Evolutionary conservation across 257 asterid genomes (phyloP).

Genomic region (Agastache rugosa): DNA sequence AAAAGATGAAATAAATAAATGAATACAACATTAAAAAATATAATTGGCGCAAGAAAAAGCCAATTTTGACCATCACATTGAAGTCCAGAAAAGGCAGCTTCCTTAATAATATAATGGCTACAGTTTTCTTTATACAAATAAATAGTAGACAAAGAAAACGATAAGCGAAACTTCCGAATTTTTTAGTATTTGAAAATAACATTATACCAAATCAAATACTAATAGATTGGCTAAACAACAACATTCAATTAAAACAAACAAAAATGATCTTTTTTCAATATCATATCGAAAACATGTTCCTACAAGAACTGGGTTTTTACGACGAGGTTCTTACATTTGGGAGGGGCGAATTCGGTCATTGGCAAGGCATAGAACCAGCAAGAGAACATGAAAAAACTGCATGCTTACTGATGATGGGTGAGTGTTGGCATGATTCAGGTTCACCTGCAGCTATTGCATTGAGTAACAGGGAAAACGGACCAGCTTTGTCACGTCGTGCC

Average conservation of each 20-base stretch:
- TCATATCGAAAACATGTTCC: not conserved
- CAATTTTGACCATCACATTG: slow-evolving; percentile 1
- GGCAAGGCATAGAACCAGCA: not conserved
- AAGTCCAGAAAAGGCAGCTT: slow-evolving; percentile 28
- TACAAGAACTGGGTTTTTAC: slow-evolving; percentile 23
- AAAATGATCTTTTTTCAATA: not conserved
- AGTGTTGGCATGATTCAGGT: not conserved
- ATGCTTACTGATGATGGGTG: no score
- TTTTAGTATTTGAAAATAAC: not conserved
- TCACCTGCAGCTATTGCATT: not conserved
- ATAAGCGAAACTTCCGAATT: slow-evolving; percentile 17
- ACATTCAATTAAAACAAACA: not conserved
- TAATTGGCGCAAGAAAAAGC: slow-evolving; percentile 28
- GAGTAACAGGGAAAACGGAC: not conserved
- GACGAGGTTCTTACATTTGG: no score
- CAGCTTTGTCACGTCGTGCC: not conserved
- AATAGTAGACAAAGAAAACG: slow-evolving; percentile 12
- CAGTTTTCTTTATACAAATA: not conserved
- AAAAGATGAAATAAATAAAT: not conserved
- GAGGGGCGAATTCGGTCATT: no score
- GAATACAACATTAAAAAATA: not conserved
- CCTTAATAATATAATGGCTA: not conserved
- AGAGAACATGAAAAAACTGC: no score
- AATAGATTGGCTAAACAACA: not conserved
- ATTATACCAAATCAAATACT: slow-evolving; percentile 2